These are phyloP conservation scores for Aspergillus sp. DNA, from an alignment of 2,329 filamentous ascomycete species.

Conservation along the genomic window DNA sequence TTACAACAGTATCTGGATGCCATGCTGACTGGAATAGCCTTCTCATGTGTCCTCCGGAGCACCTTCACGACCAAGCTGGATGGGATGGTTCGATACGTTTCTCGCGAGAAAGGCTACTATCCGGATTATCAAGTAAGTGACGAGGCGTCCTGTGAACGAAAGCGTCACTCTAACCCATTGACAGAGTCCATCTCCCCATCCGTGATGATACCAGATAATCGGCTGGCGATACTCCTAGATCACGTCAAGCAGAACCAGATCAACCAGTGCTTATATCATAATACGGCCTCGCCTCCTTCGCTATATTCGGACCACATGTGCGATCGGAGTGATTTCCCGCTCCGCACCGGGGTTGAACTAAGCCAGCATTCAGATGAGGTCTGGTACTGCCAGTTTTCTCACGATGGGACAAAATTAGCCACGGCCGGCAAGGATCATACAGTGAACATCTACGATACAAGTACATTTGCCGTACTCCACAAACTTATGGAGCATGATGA, in stretches of 20 bases:
- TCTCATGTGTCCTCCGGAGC: conserved; percentile 82
- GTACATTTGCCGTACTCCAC: conserved; percentile 64
- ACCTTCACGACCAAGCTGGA: conserved; percentile 71
- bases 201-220: conserved; percentile 93
- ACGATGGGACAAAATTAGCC: conserved; percentile 78
- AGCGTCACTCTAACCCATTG: conserved; percentile 23
- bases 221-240: conserved; percentile 75
- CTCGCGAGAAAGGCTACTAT: conserved; percentile 73
- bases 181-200: conserved; percentile 87
- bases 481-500: conserved; percentile 64
- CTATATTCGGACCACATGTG: conserved; percentile 88
- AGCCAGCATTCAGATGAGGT: conserved; percentile 76
- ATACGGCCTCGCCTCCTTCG: conserved; percentile 72
- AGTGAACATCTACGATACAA: conserved; percentile 80
- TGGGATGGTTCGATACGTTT: conserved; percentile 81
- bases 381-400: conserved; percentile 88
- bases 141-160: background rate
- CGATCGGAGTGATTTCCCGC: conserved; percentile 75
- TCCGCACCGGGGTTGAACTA: conserved; percentile 68
- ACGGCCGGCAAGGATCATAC: conserved; percentile 74
- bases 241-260: conserved; percentile 85
- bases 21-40: conserved; percentile 52
- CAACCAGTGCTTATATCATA: conserved; percentile 82
- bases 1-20: background rate
- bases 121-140: conserved; percentile 74